Percentiles rank a stretch among this genome's conserved stretches.
Evolutionary conservation across 1,284 basidiomycete genomes (phyloP).

Genomic region (Naganishia cerealis): DNA sequence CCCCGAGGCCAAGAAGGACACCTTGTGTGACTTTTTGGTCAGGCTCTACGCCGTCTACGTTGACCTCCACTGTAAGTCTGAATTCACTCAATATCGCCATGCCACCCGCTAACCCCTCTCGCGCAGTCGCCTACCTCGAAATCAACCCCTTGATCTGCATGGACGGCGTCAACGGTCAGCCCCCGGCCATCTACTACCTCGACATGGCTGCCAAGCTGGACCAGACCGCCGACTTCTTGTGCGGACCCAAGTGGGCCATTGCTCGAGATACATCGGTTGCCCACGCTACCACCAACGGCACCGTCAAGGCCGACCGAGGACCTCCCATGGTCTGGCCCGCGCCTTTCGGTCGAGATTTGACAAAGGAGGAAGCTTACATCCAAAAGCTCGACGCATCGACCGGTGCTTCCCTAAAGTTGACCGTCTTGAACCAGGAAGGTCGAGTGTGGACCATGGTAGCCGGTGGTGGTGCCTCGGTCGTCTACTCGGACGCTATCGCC

Average conservation of each 20-base stretch:
- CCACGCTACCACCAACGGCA: constrained; percentile 53
- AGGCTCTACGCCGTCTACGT: constrained; percentile 96
- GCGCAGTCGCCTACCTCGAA: constrained; percentile 86
- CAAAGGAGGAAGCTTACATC: constrained; percentile 98
- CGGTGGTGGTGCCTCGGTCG: constrained; percentile 61
- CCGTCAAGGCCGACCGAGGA: constrained; percentile 82
- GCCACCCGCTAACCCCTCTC: constrained; percentile 39
- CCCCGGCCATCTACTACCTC: constrained; percentile 87
- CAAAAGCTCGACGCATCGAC: constrained; percentile 96
- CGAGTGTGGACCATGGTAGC: constrained; percentile 99
- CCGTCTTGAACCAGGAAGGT: constrained; percentile 90
- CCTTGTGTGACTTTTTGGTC: constrained; percentile 88
- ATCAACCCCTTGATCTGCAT: constrained; percentile 98
- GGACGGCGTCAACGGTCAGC: constrained; percentile 71
- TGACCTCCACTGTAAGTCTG: constrained; percentile 73
- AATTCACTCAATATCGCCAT: not conserved
- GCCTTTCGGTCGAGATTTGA: constrained; percentile 95
- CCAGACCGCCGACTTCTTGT: constrained; percentile 92
- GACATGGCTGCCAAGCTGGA: constrained; percentile 99
- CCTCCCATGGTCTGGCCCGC: constrained; percentile 97
- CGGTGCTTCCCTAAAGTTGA: constrained; percentile 96
- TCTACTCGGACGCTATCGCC: constrained; percentile 84
- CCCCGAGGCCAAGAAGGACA: constrained; percentile 74
- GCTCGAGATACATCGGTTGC: constrained; percentile 77
- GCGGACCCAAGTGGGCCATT: constrained; percentile 97